A percentile compares a stretch with the other conserved stretches of the same genome.
These are phyloP conservation scores for Xylariaceae sp. DNA, from an alignment of 2,329 filamentous ascomycete species.

Conservation along the genomic window DNA sequence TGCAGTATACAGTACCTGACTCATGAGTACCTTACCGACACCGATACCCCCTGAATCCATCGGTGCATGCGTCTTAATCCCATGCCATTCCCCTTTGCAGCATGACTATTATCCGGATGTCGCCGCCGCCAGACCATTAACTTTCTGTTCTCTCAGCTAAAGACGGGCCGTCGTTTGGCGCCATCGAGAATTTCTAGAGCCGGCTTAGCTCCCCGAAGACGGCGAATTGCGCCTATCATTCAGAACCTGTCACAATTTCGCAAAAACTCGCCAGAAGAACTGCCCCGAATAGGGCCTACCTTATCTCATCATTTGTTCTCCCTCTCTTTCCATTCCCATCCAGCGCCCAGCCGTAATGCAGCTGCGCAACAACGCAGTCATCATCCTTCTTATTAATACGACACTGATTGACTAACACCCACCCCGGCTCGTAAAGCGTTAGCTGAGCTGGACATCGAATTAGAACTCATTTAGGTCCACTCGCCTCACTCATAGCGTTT, in stretches of 20 bases:
- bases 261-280: not conserved
- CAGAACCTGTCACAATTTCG: constrained; percentile 8
- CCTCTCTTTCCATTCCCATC: not conserved
- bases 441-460: not conserved
- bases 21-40: not conserved
- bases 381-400: not conserved
- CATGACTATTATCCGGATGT: constrained; percentile 14
- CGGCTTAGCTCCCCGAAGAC: constrained; percentile 13
- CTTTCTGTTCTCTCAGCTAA: constrained; percentile 1
- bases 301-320: too few relatives aligned
- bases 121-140: constrained; percentile 9
- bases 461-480: not conserved
- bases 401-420: not conserved
- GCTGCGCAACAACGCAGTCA: constrained; percentile 6
- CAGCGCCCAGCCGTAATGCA: not conserved
- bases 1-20: too few relatives aligned
- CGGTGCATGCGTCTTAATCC: too few relatives aligned
- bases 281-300: too few relatives aligned
- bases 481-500: not conserved
- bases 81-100: not conserved
- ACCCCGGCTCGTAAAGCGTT: not conserved
- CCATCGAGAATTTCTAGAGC: not conserved
- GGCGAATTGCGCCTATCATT: too few relatives aligned
- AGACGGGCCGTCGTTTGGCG: constrained; percentile 6
- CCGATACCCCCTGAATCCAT: constrained; percentile 5